Base-by-base conservation (phyloP, 345 rosid species). In the Gossypium anomalum region DNA sequence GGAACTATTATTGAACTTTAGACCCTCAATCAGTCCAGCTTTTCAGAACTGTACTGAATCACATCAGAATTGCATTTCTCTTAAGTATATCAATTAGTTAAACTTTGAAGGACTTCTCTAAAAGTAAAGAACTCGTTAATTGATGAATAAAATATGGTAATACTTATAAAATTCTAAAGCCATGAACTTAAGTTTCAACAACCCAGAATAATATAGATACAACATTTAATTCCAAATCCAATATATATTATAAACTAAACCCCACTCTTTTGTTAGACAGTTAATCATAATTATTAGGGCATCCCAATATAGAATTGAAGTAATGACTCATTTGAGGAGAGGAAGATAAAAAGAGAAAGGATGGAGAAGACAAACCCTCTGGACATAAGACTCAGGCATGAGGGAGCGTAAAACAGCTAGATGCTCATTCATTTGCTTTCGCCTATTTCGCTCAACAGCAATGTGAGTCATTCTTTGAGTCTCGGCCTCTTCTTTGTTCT, bases 401-500 rank as follows among this genome's bases (percentile, higher is more conserved):
- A 92, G 95, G 58, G 96, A 89, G 76, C 89, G 79, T 71, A 93
- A 79, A 77, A 85, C 90, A 67, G 94, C 82, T 22, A 93, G 89
- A 82, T 93, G 92, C 68, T 89, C 92, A 81, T 90, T 92, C 94
- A 92, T 92, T 80, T 83, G 97, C 87, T 87, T 94, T 67, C 98
- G 85, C 16, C 98, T 78, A 55, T 94, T 94, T 82, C 98, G 87
- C 79, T 92, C 98, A 6, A 92, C 93, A 17, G 97, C 84, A 86
- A 94, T 94, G 88, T 94, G 98, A 68, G 92, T 88, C 93, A 92
- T 92, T 85, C 98, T 82, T 76, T 90, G 92, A 11, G 85, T 86
- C 84, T 93, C 96, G 9, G 98, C 93, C 80, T 92, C 96, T 80
- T 90, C 92, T 81, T 83, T 88, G 81, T 89, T 92, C 83, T 92